phyloP scores from a whole-genome alignment of 2,329 filamentous ascomycete genomes.

The Albophoma yamanashiensis region DNA sequence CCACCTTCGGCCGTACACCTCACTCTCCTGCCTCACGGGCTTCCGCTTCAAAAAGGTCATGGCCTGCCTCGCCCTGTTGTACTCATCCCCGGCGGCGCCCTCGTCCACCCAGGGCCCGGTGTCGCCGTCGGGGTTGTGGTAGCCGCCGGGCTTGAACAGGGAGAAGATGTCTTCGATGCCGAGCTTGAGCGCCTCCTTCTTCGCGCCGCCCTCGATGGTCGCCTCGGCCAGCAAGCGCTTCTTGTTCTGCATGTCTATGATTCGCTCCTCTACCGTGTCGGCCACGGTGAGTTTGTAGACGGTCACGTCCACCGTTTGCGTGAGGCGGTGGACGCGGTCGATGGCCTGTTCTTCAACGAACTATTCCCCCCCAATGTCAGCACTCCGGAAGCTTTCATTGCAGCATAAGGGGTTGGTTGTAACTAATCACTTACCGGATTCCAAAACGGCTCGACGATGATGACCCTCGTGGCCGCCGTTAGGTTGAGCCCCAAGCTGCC shows the following conservation, averaged over 20 bases:
- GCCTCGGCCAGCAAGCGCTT: constrained; percentile 87
- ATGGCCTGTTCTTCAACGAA: constrained; percentile 99
- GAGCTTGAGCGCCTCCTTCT: constrained; percentile 67
- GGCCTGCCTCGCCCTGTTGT: constrained; percentile 11
- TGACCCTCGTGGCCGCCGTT: constrained; percentile 83
- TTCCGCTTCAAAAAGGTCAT: constrained; percentile 14
- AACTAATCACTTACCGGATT: constrained; percentile 58
- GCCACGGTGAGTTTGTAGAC: constrained; percentile 90
- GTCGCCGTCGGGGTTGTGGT: constrained; percentile 16
- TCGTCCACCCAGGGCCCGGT: constrained; percentile 16
- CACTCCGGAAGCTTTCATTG: background rate
- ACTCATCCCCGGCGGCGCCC: constrained; percentile 7
- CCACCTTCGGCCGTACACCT: constrained; percentile 32
- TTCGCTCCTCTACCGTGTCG: constrained; percentile 83
- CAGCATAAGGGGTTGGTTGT: background rate
- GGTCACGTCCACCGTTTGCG: constrained; percentile 87
- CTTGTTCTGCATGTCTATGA: constrained; percentile 87
- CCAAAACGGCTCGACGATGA: constrained; percentile 98
- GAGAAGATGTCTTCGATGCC: constrained; percentile 89
- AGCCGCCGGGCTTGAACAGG: constrained; percentile 63
- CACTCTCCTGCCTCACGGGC: constrained; percentile 22
- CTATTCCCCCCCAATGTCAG: no score
- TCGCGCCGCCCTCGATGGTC: constrained; percentile 74
- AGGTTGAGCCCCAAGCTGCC: constrained; percentile 88
- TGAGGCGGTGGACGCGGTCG: constrained; percentile 95